These are phyloP conservation scores for Penicillium roqueforti DNA, from an alignment of 495 filamentous ascomycete species.

Conservation along the genomic window DNA sequence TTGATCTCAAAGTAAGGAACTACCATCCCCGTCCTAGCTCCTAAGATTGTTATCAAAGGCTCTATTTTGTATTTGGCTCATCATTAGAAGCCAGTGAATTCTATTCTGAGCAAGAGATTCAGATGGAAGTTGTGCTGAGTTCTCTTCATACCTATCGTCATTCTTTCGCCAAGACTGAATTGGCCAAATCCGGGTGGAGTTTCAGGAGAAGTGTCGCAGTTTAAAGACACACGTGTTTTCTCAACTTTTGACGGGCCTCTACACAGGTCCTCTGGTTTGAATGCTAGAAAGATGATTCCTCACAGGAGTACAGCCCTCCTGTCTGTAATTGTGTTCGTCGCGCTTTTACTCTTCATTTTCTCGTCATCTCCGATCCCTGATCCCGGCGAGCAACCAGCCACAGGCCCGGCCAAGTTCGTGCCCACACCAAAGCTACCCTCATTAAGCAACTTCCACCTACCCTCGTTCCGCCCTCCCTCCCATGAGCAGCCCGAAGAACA, in stretches of 20 bases:
- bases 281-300: constrained; percentile 35
- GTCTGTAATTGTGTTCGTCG: constrained; percentile 41
- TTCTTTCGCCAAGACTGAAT: constrained; percentile 8
- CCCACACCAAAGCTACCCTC: constrained; percentile 43
- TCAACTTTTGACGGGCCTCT: constrained; percentile 3
- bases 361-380: constrained; percentile 38
- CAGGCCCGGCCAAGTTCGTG: constrained; percentile 33
- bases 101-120: background rate
- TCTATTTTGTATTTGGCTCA: background rate
- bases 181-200: constrained; percentile 15
- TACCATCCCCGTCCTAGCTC: background rate
- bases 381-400: constrained; percentile 18
- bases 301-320: constrained; percentile 42
- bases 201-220: constrained; percentile 11
- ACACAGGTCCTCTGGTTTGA: constrained; percentile 6
- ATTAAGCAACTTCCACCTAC: constrained; percentile 33
- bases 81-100: background rate
- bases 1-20: background rate
- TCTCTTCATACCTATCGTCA: background rate
- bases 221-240: constrained; percentile 10
- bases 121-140: background rate
- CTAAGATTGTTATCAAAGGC: background rate
- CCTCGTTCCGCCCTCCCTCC: constrained; percentile 60
- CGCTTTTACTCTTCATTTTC: constrained; percentile 44
- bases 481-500: constrained; percentile 76